Evolutionary conservation across 768 basidiomycete species (phyloP), one percentile per base, ranked within the genome.

Genomic region (Neoboletus brunneissimus): DNA sequence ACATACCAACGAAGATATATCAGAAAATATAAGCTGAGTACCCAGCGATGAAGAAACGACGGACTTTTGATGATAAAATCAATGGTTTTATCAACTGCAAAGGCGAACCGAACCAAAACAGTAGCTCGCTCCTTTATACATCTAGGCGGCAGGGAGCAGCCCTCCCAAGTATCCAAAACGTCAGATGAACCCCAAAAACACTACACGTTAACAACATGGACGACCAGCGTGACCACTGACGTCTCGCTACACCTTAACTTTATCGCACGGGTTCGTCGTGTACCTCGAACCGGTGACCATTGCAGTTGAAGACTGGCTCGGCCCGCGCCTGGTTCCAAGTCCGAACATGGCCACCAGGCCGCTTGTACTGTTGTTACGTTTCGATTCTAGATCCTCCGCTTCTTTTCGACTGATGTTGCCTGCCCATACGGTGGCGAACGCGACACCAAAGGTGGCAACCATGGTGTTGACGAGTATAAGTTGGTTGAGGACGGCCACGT

Each of bases 371-470:
- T n/a, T 5, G 29, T n/a, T 11, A 4, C 11, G 37, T 4, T 2
- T 55, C n/a, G 58, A 40, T 2, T 49, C 31, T 1, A 11, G n/a
- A 13, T 1, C 5, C 7, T 10, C 35, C 7, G 9, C 22, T 11
- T 57, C 60, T 18, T 23, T 32, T 45, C 32, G 47, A 34, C 11
- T 41, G 15, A 46, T 9, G 4, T 23, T 53, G 22, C 59, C 60
- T 37, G 48, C 50, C 60, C 60, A 51, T 27, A 50, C 25, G 0
- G 49, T 50, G 10, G 49, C 49, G n/a, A 50, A 50, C n/a, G 12
- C 49, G 25, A 61, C 55, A 5, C 60, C 60, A 31, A 61, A 62
- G 5, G 60, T 63, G 5, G 60, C 34, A 5, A 63, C 20, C 48
- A 58, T 50, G 12, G 43, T 23, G 27, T 58, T 62, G 18, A 25